Evolutionary conservation across 2,329 filamentous ascomycete species (phyloP), one percentile per base, ranked within the genome.

Genomic region (Clarireedia hainanense): DNA sequence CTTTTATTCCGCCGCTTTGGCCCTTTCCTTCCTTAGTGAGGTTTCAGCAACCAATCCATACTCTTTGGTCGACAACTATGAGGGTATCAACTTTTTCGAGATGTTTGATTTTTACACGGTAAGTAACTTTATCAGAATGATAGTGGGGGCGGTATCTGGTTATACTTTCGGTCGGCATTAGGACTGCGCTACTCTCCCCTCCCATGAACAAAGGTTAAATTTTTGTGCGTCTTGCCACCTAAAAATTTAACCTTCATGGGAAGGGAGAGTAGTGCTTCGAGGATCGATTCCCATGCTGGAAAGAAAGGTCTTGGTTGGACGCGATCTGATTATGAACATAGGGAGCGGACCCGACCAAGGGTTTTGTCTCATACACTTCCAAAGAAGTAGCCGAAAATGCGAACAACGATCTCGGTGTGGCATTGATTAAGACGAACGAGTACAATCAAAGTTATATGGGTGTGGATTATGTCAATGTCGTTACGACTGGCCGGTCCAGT

Each of bases 301-400:
- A 6, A 20, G n/a, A 10, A 30, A 6, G 27, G 27, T 47, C 36
- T 39, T n/a, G 15, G 43, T 47, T 34, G 4, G 20, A 49, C 26
- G 15, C 47, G 10, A 30, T 27, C 46, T 48, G 37, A 56, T 52
- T 52, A 39, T 27, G 30, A 30, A 9, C 26, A 39, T 46, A 65
- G 63, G 61, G 69, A 5, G 59, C 71, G 6, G 86, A 90, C 63
- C 83, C 80, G 1, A 88, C 80, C 15, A 70, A 81, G 60, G 87
- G 86, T 47, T 88, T 80, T 63, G 86, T 89, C 39, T 71, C 77
- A 66, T 90, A 81, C 67, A 77, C 79, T 47, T 65, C 70, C 50
- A 66, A 74, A 56, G 61, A 63, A 23, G 73, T 70, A 15, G 87
- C 88, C 50, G 75, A 77, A 57, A 67, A 68, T 15, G 67, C 72